Base-by-base conservation (phyloP, 2,329 filamentous ascomycete genomes). In the Diaporthe helianthi region DNA sequence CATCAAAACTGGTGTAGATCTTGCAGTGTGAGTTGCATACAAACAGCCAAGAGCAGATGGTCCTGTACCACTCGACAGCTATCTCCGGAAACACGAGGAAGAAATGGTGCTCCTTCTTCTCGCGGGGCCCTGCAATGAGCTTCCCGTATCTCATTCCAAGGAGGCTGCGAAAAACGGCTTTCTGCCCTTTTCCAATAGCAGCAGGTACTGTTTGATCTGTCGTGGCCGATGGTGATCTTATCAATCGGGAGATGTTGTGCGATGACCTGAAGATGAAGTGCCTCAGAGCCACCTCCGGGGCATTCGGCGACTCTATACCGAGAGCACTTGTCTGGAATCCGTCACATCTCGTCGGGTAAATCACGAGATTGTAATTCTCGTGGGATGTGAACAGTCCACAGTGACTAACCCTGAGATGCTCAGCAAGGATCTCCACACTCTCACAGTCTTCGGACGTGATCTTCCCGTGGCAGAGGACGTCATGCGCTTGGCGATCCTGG, bases 1-100 rank as follows among this genome's bases (percentile, higher is more conserved):
- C 44, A 1, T 74, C 74, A 15, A 81, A 73, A 58, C 80, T 82
- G 8, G 78, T 80, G 36, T 79, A 83, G 12, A 88, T 77, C 22
- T 77, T 79, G 72, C 82, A 84, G 2, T 78, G 71, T 0, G 79
- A 72, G 38, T 83, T 79, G 44, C 77, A 79, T 5, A 73, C 73
- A 7, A 77, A 78, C 12, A 89, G 73, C 84, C 85, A 88, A 22
- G 77, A 75, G 33, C 75, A 78, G 2, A 87, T n/a, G 10, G 83
- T 78, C 10, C 76, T 72, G 22, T 78, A 77, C 46, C 80, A 79
- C 13, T 77, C 67, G 9, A 72, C 68, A 33, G 78, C 77, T 2
- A 79, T 77, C 0, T 74, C 73, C 0, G 86, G 85, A 61, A 88
- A 88, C 2, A 83, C 77, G 1, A 89, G 74, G 70, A 83, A 88